Percentiles rank a stretch among this genome's conserved stretches.
These are phyloP conservation scores for Starmerella khaoyaiensis DNA, from an alignment of 805 yeast species.

Conservation along the genomic window DNA sequence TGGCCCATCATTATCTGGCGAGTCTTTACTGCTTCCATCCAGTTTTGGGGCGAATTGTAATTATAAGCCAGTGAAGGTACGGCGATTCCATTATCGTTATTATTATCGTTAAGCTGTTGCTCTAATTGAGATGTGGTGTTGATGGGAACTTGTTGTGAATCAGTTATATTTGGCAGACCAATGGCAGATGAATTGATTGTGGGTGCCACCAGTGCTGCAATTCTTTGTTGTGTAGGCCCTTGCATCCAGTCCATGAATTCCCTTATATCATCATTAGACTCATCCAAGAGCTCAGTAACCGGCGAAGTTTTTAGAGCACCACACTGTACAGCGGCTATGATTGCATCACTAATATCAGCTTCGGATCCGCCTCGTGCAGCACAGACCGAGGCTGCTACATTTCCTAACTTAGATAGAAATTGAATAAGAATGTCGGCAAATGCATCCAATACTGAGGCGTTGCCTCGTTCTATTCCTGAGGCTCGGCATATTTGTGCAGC, in stretches of 20 bases:
- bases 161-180: no score
- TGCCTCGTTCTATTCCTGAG: conserved; percentile 70
- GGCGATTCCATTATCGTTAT: no score
- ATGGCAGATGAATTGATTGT: no score
- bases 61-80: no score
- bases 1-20: conserved; percentile 29
- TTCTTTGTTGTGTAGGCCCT: conserved; percentile 18
- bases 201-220: conserved; percentile 17
- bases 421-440: conserved; percentile 65
- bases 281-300: conserved; percentile 28
- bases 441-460: conserved; percentile 56
- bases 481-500: conserved; percentile 53
- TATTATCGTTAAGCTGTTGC: no score
- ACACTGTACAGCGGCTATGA: conserved; percentile 53
- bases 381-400: conserved; percentile 40
- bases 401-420: conserved; percentile 43
- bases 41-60: conserved; percentile 23
- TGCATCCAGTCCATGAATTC: conserved; percentile 42
- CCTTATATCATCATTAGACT: conserved; percentile 32
- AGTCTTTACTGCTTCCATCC: conserved; percentile 26
- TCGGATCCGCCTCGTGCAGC: conserved; percentile 35
- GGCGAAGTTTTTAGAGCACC: conserved; percentile 44
- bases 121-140: no score
- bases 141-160: no score
- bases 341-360: conserved; percentile 50